phyloP scores from a whole-genome alignment of 108 stramenopile species.

The Pseudonitzschia pungens region DNA sequence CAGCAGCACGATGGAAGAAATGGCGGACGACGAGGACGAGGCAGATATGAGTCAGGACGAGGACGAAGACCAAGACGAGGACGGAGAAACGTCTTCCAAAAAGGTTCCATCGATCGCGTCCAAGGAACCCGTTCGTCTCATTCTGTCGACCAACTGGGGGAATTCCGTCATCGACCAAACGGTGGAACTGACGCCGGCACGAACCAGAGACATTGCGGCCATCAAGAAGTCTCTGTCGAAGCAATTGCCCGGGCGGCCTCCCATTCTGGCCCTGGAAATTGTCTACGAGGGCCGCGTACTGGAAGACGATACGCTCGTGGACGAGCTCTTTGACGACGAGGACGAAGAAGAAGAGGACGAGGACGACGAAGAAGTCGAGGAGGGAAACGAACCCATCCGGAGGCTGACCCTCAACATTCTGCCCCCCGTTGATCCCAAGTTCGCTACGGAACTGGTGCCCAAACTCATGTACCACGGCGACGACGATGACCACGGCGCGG shows the following conservation, averaged over 20 bases:
- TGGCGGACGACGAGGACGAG: constrained; percentile 13
- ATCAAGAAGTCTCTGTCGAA: constrained; percentile 63
- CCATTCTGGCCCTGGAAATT: constrained; percentile 45
- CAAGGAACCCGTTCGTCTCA: constrained; percentile 50
- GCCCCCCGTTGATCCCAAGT: constrained; percentile 78
- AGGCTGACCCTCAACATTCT: constrained; percentile 62
- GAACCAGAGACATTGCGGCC: constrained; percentile 48
- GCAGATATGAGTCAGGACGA: constrained; percentile 34
- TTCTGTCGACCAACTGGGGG: constrained; percentile 57
- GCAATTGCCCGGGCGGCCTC: constrained; percentile 62
- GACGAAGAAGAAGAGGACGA: constrained; percentile 66
- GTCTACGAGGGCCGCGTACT: constrained; percentile 47
- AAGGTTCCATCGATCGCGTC: constrained; percentile 13
- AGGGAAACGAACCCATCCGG: constrained; percentile 31
- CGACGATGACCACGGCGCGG: constrained; percentile 13
- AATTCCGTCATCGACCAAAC: constrained; percentile 55
- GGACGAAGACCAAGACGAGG: constrained; percentile 21
- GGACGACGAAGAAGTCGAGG: constrained; percentile 57
- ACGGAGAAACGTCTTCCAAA: constrained; percentile 19
- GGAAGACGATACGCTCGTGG: constrained; percentile 61
- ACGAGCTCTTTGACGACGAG: constrained; percentile 65
- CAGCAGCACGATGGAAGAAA: constrained; percentile 16
- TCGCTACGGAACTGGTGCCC: constrained; percentile 52
- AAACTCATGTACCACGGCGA: constrained; percentile 32
- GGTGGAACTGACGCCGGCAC: constrained; percentile 58